These are phyloP conservation scores for Croton laevigatus DNA, from an alignment of 441 rosid genomes.

Conservation along the genomic window DNA sequence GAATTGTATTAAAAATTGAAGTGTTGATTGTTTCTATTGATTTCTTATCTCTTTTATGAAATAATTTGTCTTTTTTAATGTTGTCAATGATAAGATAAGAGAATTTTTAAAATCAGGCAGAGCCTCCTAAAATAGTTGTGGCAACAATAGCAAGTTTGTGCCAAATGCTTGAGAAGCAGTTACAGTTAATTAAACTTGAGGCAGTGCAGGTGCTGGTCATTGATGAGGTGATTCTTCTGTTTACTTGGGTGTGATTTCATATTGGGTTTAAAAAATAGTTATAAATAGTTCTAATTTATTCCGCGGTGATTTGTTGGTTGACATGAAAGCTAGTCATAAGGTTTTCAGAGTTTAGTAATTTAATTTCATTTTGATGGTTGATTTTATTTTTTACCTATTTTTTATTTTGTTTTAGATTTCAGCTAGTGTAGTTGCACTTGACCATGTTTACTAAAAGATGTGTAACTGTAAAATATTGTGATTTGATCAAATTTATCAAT, in stretches of 20 bases:
- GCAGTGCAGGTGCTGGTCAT: constrained; percentile 65
- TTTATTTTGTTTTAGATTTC: too few relatives aligned
- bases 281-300: neutral
- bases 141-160: constrained; percentile 81
- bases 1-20: neutral
- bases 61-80: too few relatives aligned
- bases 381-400: too few relatives aligned
- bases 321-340: too few relatives aligned
- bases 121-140: constrained; percentile 82
- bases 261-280: too few relatives aligned
- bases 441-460: too few relatives aligned
- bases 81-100: neutral
- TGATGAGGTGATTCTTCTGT: constrained; percentile 59
- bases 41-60: neutral
- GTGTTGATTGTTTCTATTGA: constrained; percentile 12
- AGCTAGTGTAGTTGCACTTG: too few relatives aligned
- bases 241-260: constrained; percentile 12
- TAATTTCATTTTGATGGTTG: too few relatives aligned
- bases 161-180: constrained; percentile 81
- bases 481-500: too few relatives aligned
- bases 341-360: too few relatives aligned
- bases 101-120: constrained; percentile 54
- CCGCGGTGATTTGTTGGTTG: too few relatives aligned
- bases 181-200: constrained; percentile 65
- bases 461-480: too few relatives aligned